A percentile compares a stretch with the other conserved stretches of the same genome.
phyloP scores from a whole-genome alignment of 192 early-diverging fungal genomes.

The Neocallimastix lanati region DNA sequence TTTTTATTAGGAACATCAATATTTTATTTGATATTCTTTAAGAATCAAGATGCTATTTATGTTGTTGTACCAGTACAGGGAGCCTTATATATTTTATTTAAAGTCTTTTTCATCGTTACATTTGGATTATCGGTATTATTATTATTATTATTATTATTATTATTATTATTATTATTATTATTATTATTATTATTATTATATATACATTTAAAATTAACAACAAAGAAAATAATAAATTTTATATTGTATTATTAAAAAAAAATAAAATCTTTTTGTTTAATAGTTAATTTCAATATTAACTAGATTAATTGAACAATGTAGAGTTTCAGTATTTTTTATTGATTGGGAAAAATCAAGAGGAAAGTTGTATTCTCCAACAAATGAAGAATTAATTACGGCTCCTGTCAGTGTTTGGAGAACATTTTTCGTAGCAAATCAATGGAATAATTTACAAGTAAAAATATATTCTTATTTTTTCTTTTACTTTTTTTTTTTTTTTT shows the following conservation, averaged over 20 bases:
- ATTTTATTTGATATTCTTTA: conserved; percentile 32
- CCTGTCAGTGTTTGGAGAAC: conserved; percentile 31
- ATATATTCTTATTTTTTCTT: background rate
- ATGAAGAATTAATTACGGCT: conserved; percentile 5
- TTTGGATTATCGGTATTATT: conserved; percentile 10
- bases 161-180: background rate
- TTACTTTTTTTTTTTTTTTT: background rate
- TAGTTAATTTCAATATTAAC: conserved; percentile 10
- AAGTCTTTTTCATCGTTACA: conserved; percentile 4
- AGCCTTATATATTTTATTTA: conserved; percentile 14
- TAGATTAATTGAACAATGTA: conserved; percentile 22
- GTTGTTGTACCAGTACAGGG: conserved; percentile 15
- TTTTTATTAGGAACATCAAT: conserved; percentile 10
- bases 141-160: background rate
- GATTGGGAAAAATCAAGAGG: conserved; percentile 36
- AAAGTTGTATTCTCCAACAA: conserved; percentile 4
- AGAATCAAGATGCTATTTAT: conserved; percentile 18
- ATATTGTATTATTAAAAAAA: no score
- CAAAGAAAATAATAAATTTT: no score
- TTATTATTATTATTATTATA: conserved; percentile 1
- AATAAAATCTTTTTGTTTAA: no score
- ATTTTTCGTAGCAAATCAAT: conserved; percentile 31
- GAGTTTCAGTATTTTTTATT: conserved; percentile 25
- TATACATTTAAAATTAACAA: no score
- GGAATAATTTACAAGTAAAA: conserved; percentile 19